A percentile compares a stretch with the other conserved stretches of the same genome.
phyloP scores from a whole-genome alignment of 1,139 yeast genomes.

The Nakaseomyces glabratus region DNA sequence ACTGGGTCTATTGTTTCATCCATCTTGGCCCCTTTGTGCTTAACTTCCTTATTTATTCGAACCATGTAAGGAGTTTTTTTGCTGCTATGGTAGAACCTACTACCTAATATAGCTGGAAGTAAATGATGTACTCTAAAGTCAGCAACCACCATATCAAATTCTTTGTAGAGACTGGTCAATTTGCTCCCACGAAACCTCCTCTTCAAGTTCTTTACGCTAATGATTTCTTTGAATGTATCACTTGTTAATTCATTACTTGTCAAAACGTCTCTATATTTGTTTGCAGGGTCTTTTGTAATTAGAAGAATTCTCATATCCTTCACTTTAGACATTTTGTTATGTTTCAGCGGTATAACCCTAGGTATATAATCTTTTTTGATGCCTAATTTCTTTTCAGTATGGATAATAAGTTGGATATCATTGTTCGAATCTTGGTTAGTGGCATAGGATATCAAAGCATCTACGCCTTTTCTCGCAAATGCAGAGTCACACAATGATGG shows the following conservation, averaged over 20 bases:
- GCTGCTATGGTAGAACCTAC: slow-evolving; percentile 44
- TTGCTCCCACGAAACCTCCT: slow-evolving; percentile 39
- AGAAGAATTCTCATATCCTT: slow-evolving; percentile 45
- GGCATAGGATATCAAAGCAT: slow-evolving; percentile 21
- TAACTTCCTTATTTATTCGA: slow-evolving; percentile 50
- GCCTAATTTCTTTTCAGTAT: slow-evolving; percentile 43
- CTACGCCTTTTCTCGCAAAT: slow-evolving; percentile 17
- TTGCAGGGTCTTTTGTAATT: slow-evolving; percentile 61
- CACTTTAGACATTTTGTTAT: slow-evolving; percentile 39
- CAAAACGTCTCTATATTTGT: slow-evolving; percentile 39
- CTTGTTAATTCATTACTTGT: slow-evolving; percentile 45
- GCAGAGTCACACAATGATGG: too few species aligned
- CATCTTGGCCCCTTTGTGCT: slow-evolving; percentile 29
- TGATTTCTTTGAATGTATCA: slow-evolving; percentile 48
- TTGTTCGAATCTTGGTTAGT: slow-evolving; percentile 21
- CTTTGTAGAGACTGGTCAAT: slow-evolving; percentile 42
- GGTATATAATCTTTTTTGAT: slow-evolving; percentile 50
- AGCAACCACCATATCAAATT: slow-evolving; percentile 55
- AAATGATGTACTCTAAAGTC: slow-evolving; percentile 57
- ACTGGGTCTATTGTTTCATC: slow-evolving; percentile 39
- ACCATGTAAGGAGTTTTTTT: slow-evolving; percentile 43
- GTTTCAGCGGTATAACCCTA: slow-evolving; percentile 53
- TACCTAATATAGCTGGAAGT: slow-evolving; percentile 48
- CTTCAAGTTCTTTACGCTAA: slow-evolving; percentile 49
- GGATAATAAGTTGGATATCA: slow-evolving; percentile 44